phyloP scores from a whole-genome alignment of 2,329 filamentous ascomycete genomes.

The Paecilomyces variotii region DNA sequence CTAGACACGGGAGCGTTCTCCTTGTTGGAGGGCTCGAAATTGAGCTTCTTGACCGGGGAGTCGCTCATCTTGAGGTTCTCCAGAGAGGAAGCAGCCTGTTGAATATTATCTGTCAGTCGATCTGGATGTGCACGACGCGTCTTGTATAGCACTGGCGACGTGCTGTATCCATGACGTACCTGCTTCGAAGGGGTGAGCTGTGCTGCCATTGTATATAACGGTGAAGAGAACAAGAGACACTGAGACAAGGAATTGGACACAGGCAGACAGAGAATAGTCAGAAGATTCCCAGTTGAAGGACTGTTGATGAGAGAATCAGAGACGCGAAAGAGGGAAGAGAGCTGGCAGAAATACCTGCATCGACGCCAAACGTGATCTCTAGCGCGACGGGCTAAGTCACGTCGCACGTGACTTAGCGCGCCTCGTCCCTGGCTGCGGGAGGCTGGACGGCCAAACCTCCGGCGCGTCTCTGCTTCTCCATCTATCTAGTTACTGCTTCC shows the following conservation, averaged over 20 bases:
- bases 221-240: conserved; percentile 10
- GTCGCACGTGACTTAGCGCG: conserved; percentile 31
- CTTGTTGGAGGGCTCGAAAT: conserved; percentile 67
- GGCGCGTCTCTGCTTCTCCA: not conserved
- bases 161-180: conserved; percentile 44
- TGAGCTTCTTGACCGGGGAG: conserved; percentile 82
- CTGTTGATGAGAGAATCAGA: conserved; percentile 15
- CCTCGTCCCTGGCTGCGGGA: conserved; percentile 4
- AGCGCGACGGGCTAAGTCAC: conserved; percentile 33
- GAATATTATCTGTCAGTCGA: conserved; percentile 26
- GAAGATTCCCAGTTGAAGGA: conserved; percentile 2
- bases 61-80: conserved; percentile 82
- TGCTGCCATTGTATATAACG: conserved; percentile 57
- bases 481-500: not conserved
- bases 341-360: conserved; percentile 26
- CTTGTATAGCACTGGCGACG: conserved; percentile 19
- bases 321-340: conserved; percentile 12
- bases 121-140: conserved; percentile 24
- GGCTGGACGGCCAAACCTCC: conserved; percentile 3
- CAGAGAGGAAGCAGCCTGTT: conserved; percentile 75
- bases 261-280: conserved; percentile 8
- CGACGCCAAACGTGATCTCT: conserved; percentile 24
- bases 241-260: conserved; percentile 13
- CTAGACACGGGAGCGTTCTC: conserved; percentile 61
- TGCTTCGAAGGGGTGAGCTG: conserved; percentile 68